Base-by-base conservation (phyloP, 345 rosid genomes). In the Reutealis trisperma region DNA sequence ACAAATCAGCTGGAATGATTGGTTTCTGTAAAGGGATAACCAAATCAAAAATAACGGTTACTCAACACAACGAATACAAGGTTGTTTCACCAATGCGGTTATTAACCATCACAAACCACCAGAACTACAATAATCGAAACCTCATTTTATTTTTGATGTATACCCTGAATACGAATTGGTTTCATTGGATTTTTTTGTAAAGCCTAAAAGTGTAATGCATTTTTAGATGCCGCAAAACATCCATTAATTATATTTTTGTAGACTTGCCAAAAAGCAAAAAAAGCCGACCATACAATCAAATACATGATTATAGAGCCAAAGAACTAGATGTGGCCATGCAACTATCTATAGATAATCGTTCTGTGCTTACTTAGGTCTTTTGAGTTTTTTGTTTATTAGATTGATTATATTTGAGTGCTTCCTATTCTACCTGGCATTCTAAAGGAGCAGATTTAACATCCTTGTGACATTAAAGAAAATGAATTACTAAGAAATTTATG, bases 11-110 rank as follows among this genome's bases (percentile, higher is more conserved):
- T 62, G 78, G 74, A 13, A 49, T 89, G 30, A 77, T 77, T 63
- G 99, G 99, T 67, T 73, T 81, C 84, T 81, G 84, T 47, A 34
- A 42, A 77, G 2, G 32, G 30, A 71, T 55, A 55, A 58, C 27
- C 66, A 49, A 47, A 74, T 65, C 52, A 63, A 59, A 9, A 15
- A 78, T 55, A 41, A 12, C 3, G 67, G 45, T 67, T 27, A 54
- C 51, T 63, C 59, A 25, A 24, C 21, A 52, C 64, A 75, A 70
- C 15, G 30, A 75, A 60, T 52, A 61, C 37, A 58, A 21, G 12
- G 22, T 68, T 63, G 52, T 64, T 82, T 77, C 66, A 75, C 45
- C 59, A 45, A 52, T 72, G 73, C 8, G 68, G 54, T 63, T 25
- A 51, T 25, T 32, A 57, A 61, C 55, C 25, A 60, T 52, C 51